These are phyloP conservation scores for Micractinium conductrix DNA, from an alignment of 139 green algal species.

Conservation along the genomic window DNA sequence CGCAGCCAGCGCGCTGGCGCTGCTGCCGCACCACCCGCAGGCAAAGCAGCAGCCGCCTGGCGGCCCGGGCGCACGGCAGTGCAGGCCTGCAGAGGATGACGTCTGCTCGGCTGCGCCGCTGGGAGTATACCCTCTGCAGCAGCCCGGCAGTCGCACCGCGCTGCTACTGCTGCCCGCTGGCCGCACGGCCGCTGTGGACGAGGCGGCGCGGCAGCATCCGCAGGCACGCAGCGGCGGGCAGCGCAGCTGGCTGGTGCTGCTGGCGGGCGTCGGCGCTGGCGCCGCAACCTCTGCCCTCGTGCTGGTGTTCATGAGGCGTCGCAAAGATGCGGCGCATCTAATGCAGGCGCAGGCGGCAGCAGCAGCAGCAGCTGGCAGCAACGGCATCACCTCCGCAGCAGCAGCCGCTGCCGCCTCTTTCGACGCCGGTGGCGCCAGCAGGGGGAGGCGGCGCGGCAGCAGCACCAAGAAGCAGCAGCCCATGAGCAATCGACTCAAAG, in stretches of 20 bases:
- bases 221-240: neutral
- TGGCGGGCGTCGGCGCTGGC: neutral
- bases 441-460: neutral
- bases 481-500: conserved; percentile 21
- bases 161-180: neutral
- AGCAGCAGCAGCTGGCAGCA: conserved; percentile 14
- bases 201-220: neutral
- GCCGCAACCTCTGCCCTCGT: neutral
- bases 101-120: neutral
- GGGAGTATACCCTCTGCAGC: conserved; percentile 3
- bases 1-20: neutral
- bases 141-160: neutral
- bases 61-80: neutral
- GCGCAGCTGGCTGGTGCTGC: neutral
- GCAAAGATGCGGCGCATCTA: neutral
- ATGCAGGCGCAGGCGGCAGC: neutral
- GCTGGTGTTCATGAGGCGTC: neutral
- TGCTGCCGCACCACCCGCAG: conserved; percentile 10
- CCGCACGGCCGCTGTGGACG: too few relatives aligned
- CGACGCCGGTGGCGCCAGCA: conserved; percentile 6
- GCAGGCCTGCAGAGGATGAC: conserved; percentile 13
- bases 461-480: conserved; percentile 24
- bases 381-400: too few relatives aligned
- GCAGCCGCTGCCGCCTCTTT: too few relatives aligned
- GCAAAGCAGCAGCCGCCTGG: neutral